Evolutionary conservation across 140 eudicot species (phyloP), one percentile per base, ranked within the genome.

Genomic region (Erigeron philadelphicus): DNA sequence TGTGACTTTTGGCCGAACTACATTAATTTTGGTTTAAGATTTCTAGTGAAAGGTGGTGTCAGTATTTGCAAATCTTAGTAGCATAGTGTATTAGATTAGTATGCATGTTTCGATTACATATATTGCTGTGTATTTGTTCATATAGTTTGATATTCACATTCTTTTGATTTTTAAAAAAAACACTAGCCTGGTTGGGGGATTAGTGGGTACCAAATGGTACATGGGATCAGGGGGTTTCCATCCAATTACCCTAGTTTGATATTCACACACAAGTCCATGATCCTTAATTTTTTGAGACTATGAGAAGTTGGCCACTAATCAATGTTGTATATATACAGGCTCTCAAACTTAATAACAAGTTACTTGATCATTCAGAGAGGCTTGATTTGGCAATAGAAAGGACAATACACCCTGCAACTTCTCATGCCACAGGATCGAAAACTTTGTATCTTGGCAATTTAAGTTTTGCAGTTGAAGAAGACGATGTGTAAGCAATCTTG

Each of bases 371-470:
- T 11, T 68, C 54, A 6, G 67, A 47, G 12, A 56, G 66, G 67
- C 79, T 74, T 75, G 21, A 68, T 54, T 50, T 76, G 71, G 66
- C 52, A 11, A 53, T 17, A 5, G 41, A 55, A 68, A 61, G 8
- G 65, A 60, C 13, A 40, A 73, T 66, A 64, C 57, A 55, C 58
- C 25, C 42, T 25, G 4, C 89, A 46, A 81, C 88, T 43, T 77
- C 89, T 54, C 83, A 57, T 61, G 73, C 83, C 17, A 16, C 73
- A 0, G 98, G 83, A 47, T 78, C 89, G 31, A 93, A 87, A 80
- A 85, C 95, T n/a, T 72, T 93, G 64, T 89, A 52, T 85, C 84
- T 86, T 82, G 95, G 98, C 65, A 93, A 93, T 75, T 75, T 93
- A 19, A 74, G 94, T 19, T 93, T 64, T 54, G 15, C 80, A 15